Percentiles rank a stretch among this genome's conserved stretches.
These are phyloP conservation scores for Pharus latifolius DNA, from an alignment of 176 grass and related monocot species.

Conservation along the genomic window DNA sequence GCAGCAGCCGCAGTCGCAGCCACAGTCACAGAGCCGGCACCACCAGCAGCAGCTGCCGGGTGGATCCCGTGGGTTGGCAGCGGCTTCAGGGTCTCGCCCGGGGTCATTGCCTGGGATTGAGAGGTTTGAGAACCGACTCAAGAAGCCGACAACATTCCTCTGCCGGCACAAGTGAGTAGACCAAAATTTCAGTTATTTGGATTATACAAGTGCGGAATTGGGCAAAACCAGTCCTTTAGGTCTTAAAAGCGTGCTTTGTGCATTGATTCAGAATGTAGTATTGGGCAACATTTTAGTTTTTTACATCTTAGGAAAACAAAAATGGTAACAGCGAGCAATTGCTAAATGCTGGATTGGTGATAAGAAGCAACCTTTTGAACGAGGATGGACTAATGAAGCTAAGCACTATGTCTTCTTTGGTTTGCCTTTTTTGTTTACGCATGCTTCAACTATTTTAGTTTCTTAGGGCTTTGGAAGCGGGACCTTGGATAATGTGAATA, in stretches of 20 bases:
- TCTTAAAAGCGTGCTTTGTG: not conserved
- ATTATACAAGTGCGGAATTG: not conserved
- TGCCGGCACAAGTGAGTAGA: constrained; percentile 64
- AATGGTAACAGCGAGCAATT: not conserved
- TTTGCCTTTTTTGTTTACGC: no score
- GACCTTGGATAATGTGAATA: no score
- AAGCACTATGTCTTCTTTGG: no score
- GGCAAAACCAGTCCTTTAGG: not conserved
- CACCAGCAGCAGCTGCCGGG: constrained; percentile 19
- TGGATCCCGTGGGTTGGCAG: constrained; percentile 3
- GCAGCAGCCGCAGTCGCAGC: constrained; percentile 12
- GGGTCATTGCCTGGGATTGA: constrained; percentile 25
- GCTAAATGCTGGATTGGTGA: not conserved
- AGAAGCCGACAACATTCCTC: constrained; percentile 94
- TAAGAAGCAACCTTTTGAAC: not conserved
- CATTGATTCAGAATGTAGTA: no score
- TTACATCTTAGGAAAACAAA: not conserved
- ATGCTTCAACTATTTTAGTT: no score
- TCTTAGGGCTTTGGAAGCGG: no score
- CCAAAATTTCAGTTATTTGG: not conserved
- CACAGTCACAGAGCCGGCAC: constrained; percentile 15
- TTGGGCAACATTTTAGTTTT: not conserved
- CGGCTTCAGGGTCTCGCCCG: constrained; percentile 14
- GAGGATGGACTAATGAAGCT: no score
- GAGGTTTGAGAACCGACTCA: constrained; percentile 78